Conservation (phyloP, 257 asterid species). For the Solanum chilense region DNA sequence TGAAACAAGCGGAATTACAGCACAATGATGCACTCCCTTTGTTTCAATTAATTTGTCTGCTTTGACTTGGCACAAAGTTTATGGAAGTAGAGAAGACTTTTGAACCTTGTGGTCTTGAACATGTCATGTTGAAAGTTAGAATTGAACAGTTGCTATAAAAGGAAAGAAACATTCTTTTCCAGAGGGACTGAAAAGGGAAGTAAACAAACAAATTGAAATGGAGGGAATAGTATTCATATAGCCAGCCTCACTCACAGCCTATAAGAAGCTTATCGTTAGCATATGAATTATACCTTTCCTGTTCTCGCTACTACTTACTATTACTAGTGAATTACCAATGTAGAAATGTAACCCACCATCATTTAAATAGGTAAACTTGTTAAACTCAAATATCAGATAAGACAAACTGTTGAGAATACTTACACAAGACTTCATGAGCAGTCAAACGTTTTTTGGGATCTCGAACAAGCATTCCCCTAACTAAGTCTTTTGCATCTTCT, state of each 20-base stretch:
- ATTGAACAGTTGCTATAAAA: fast-evolving
- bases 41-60: background rate
- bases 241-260: background rate
- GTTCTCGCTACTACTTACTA: too few relatives aligned
- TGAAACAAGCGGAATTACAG: background rate
- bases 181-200: background rate
- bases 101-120: background rate
- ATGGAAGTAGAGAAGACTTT: background rate
- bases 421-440: conserved; percentile 89
- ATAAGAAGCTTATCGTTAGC: background rate
- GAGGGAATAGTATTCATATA: background rate
- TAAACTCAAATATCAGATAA: background rate
- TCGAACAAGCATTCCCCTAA: conserved; percentile 78
- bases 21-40: background rate
- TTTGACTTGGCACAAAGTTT: background rate
- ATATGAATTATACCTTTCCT: too few relatives aligned
- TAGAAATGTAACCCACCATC: background rate
- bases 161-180: background rate
- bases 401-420: conserved; percentile 14
- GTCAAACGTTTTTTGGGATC: conserved; percentile 81
- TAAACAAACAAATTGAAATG: background rate
- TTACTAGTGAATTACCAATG: background rate
- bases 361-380: background rate
- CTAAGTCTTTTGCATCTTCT: conserved; percentile 78
- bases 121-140: background rate